Evolutionary conservation across 805 yeast genomes (phyloP).

Genomic region (Nematodospora valgi): DNA sequence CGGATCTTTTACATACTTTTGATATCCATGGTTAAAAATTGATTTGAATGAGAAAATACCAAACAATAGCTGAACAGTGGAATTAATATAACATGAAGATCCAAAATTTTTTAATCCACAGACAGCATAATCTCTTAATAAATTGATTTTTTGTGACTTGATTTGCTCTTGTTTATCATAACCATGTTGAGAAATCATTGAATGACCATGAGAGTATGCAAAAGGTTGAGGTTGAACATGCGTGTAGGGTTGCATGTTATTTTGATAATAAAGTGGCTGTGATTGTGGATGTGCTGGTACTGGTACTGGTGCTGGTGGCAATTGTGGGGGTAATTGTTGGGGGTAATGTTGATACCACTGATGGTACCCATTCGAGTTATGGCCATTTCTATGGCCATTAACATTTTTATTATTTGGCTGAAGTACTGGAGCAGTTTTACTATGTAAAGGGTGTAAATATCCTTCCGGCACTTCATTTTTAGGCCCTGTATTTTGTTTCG

Average conservation of each 20-base stretch:
- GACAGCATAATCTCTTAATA: slow-evolving; percentile 42
- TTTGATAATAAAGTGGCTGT: not conserved
- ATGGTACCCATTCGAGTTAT: too few species aligned
- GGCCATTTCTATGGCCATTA: too few species aligned
- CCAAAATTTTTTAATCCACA: slow-evolving; percentile 69
- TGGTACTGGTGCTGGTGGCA: slow-evolving; percentile 2
- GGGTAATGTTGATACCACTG: too few species aligned
- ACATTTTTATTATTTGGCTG: too few species aligned
- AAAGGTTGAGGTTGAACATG: slow-evolving; percentile 5
- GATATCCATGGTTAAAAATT: slow-evolving; percentile 46
- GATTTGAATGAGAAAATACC: slow-evolving; percentile 48
- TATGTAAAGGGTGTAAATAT: not conserved
- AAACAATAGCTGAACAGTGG: slow-evolving; percentile 68
- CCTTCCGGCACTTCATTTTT: not conserved
- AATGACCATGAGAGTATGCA: not conserved
- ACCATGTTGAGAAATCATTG: not conserved
- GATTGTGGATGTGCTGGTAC: slow-evolving; percentile 4
- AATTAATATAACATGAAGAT: slow-evolving; percentile 73
- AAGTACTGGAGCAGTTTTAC: slow-evolving; percentile 1
- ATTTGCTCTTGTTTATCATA: slow-evolving; percentile 9
- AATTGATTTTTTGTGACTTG: slow-evolving; percentile 13
- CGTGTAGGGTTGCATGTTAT: slow-evolving; percentile 1
- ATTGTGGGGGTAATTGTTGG: slow-evolving; percentile 8
- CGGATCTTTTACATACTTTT: slow-evolving; percentile 38
- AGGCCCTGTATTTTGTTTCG: not conserved